Conservation (phyloP, 495 filamentous ascomycete species). For the Hyphodiscus hymeniophilus region DNA sequence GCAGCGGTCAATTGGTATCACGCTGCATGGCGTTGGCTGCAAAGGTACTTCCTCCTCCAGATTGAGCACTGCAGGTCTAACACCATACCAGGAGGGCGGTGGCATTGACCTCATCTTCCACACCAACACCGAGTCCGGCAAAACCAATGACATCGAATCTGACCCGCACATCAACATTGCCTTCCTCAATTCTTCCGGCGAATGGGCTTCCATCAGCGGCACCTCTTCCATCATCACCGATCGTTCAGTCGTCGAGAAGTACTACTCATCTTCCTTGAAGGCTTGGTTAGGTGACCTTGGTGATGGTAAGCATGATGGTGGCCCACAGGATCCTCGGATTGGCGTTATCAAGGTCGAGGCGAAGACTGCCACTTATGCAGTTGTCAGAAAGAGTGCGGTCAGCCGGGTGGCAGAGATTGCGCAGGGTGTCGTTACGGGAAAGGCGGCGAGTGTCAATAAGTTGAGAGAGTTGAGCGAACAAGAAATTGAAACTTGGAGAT, state of each 20-base stretch:
- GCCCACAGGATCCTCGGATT: constrained; percentile 73
- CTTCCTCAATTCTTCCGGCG: constrained; percentile 69
- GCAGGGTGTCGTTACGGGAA: constrained; percentile 66
- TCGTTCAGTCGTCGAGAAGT: constrained; percentile 57
- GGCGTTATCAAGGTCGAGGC: constrained; percentile 59
- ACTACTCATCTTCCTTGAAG: constrained; percentile 69
- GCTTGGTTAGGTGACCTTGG: constrained; percentile 89
- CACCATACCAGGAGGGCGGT: constrained; percentile 51
- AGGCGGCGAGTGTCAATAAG: constrained; percentile 65
- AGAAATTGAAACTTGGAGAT: constrained; percentile 51
- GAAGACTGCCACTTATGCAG: constrained; percentile 53
- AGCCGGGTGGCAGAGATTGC: constrained; percentile 60
- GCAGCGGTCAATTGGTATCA: constrained; percentile 55
- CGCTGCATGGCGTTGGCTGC: constrained; percentile 86
- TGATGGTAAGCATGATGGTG: constrained; percentile 80
- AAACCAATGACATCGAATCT: constrained; percentile 71
- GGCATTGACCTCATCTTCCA: constrained; percentile 88
- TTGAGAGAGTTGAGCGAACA: constrained; percentile 65
- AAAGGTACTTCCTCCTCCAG: constrained; percentile 43
- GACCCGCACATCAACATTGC: constrained; percentile 79
- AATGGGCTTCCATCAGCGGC: constrained; percentile 73
- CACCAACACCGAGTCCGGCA: constrained; percentile 88
- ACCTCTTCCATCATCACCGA: constrained; percentile 59
- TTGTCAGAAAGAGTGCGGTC: constrained; percentile 43
- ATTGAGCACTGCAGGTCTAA: no score